Conservation (phyloP, 192 early-diverging fungal species). For the Coemansia sp. region DNA sequence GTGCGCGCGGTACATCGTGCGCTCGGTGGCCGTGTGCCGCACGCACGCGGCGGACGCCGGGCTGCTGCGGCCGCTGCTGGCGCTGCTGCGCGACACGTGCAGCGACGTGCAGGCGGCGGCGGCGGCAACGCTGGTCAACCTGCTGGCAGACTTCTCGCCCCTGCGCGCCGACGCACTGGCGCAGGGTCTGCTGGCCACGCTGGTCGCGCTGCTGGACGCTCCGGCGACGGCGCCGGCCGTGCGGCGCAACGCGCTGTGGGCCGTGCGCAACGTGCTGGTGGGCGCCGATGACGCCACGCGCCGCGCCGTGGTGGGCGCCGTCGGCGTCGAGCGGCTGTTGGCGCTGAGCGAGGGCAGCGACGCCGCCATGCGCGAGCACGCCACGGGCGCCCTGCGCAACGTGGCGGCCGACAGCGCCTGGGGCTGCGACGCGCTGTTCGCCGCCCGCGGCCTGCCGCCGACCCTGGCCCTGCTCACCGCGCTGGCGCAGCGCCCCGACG, state of each 20-base stretch:
- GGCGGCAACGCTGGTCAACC: constrained; percentile 42
- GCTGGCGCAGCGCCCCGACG: constrained; percentile 8
- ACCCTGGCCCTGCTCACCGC: constrained; percentile 23
- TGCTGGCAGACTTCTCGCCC: constrained; percentile 44
- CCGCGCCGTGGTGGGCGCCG: constrained; percentile 20
- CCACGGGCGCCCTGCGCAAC: constrained; percentile 36
- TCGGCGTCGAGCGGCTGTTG: constrained; percentile 24
- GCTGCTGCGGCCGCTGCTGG: constrained; percentile 31
- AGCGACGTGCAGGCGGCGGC: constrained; percentile 39
- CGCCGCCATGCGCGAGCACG: constrained; percentile 30
- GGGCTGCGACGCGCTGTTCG: constrained; percentile 26
- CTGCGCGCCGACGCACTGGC: constrained; percentile 38
- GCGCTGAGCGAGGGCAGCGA: constrained; percentile 20
- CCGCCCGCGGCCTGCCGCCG: constrained; percentile 14
- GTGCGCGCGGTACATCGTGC: constrained; percentile 47
- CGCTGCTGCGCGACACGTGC: constrained; percentile 14
- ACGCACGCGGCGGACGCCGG: constrained; percentile 49
- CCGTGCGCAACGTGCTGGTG: constrained; percentile 37
- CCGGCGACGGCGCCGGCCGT: constrained; percentile 7
- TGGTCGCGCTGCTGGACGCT: constrained; percentile 24
- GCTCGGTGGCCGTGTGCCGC: constrained; percentile 51
- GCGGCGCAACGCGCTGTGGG: constrained; percentile 47
- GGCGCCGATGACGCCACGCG: constrained; percentile 34
- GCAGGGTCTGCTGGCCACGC: constrained; percentile 27
- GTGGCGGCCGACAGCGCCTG: constrained; percentile 25